phyloP scores from a whole-genome alignment of 345 rosid genomes.

The Populus euphratica region DNA sequence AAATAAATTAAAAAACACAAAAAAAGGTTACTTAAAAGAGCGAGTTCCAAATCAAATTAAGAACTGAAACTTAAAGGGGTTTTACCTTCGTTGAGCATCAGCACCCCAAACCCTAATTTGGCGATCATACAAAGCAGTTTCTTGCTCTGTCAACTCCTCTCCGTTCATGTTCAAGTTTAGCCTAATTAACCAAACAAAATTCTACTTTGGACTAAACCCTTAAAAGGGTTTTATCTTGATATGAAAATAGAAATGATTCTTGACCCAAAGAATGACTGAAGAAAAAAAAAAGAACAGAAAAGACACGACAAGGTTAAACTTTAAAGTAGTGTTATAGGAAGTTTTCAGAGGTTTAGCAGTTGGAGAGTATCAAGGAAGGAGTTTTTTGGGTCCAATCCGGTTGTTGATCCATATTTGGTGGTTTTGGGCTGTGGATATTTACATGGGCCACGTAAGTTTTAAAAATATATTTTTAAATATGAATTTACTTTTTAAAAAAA shows the following conservation, averaged over 20 bases:
- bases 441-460: background rate
- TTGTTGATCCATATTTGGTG: background rate
- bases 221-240: background rate
- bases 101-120: conserved; percentile 99
- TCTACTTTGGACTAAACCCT: background rate
- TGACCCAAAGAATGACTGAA: background rate
- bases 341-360: background rate
- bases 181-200: conserved; percentile 4
- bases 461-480: too few species aligned
- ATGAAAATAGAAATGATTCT: background rate
- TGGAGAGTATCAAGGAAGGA: background rate
- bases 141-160: conserved; percentile 93
- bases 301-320: conserved; percentile 20
- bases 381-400: background rate
- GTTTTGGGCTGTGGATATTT: background rate
- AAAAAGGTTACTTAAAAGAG: background rate
- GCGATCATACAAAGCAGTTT: conserved; percentile 88
- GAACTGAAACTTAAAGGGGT: background rate
- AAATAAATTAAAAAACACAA: background rate
- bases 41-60: background rate
- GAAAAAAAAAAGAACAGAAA: too few species aligned
- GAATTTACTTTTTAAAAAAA: too few species aligned
- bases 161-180: conserved; percentile 56
- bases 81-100: conserved; percentile 85
- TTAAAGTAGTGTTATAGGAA: background rate